Base-by-base conservation (phyloP, 2,329 filamentous ascomycete species). In the Ophiostoma piceae region DNA sequence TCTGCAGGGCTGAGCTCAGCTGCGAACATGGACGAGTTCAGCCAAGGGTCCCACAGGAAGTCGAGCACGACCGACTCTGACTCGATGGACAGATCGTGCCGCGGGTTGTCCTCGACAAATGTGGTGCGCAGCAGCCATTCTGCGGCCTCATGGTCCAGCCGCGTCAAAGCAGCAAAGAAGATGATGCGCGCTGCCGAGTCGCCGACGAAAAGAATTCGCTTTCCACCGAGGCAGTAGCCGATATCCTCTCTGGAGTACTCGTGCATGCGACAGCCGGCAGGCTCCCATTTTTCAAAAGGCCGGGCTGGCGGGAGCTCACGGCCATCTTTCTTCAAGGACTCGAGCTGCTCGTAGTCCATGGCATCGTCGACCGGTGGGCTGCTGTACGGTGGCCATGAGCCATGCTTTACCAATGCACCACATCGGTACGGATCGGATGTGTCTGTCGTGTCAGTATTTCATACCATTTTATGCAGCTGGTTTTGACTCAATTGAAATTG, bases 31-130 rank as follows among this genome's bases (percentile, higher is more conserved):
- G 82, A 81, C 37, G 82, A 81, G 75, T 89, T 85, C 32, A 89
- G 79, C 77, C 80, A 88, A 0, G 88, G 87, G 76, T 90, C 87
- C 86, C 86, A 90, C 12, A 88, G 76, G 72, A 88, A 88, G 66
- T 84, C 79, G 35, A 89, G 73, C 37, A 75, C 80, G 2, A 85
- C 79, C n/a, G 79, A 80, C 16, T 79, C 78, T 1, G 80, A 79
- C 6, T 78, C 76, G 69, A 84, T 81, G 3, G 78, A 76, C 7
- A 84, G 75, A 75, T 85, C 79, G 19, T 76, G 75, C 72, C 85
- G 83, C 69, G 82, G 82, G 57, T 79, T 75, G 37, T 75, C 74
- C 3, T 73, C 70, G 19, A 76, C 75, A n/a, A 79, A 73, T 19
- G 80, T 77, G 26, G 77, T 76, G 1, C 76, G 73, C 19, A 79